Percentiles rank a stretch among this genome's conserved stretches.
phyloP scores from a whole-genome alignment of 495 filamentous ascomycete species.

The Entonaema liquescens region DNA sequence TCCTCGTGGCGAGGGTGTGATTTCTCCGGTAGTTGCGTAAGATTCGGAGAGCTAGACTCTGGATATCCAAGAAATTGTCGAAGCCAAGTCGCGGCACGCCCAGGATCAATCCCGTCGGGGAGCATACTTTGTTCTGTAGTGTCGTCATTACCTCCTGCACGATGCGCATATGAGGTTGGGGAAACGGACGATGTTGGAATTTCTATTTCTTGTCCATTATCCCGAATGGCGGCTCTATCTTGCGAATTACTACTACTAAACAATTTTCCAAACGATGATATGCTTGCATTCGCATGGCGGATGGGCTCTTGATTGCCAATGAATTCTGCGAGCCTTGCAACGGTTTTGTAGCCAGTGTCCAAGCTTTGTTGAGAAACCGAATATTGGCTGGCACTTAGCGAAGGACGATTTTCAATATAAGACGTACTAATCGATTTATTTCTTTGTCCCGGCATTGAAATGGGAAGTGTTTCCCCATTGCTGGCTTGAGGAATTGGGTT shows the following conservation, averaged over 20 bases:
- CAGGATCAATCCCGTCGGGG: slow-evolving; percentile 17
- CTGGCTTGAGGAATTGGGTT: background rate
- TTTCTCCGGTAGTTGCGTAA: slow-evolving; percentile 44
- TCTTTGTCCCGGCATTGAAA: background rate
- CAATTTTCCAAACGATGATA: background rate
- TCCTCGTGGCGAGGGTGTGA: slow-evolving; percentile 35
- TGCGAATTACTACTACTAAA: background rate
- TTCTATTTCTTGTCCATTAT: slow-evolving; percentile 3
- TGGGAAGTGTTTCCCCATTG: background rate
- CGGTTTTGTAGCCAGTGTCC: slow-evolving; percentile 2
- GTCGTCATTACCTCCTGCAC: background rate
- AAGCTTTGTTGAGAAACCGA: slow-evolving; percentile 31
- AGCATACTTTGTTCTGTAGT: slow-evolving; percentile 6
- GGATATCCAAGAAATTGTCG: slow-evolving; percentile 41
- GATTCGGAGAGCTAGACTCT: slow-evolving; percentile 18
- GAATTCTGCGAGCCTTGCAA: slow-evolving; percentile 11
- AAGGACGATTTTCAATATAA: slow-evolving; percentile 21
- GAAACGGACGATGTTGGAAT: slow-evolving; percentile 18
- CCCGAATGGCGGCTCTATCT: background rate
- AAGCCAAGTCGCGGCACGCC: slow-evolving; percentile 38
- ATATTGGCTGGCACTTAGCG: slow-evolving; percentile 23
- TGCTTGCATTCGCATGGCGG: slow-evolving; percentile 6
- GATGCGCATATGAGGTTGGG: slow-evolving; percentile 16
- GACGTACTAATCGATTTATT: slow-evolving; percentile 7
- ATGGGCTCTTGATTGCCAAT: slow-evolving; percentile 32